Percentiles rank a stretch among this genome's conserved stretches.
Evolutionary conservation across 768 basidiomycete genomes (phyloP).

Genomic region (Mycena amicta): DNA sequence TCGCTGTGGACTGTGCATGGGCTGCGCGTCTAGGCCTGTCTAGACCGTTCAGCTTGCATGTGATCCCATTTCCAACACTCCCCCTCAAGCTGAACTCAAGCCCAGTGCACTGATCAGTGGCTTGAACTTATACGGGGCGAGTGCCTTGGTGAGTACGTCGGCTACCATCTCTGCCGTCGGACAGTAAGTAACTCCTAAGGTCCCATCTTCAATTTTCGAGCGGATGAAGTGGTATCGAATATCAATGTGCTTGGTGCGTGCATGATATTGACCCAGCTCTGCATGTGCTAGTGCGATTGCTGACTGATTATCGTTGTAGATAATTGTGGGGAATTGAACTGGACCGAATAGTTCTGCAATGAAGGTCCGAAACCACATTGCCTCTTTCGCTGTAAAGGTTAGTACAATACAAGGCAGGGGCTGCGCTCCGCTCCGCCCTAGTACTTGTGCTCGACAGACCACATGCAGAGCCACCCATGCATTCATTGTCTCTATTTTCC

Average conservation of each 20-base stretch:
- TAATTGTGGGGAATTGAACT: slow-evolving; percentile 12
- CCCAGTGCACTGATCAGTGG: neutral
- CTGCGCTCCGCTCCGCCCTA: too few species aligned
- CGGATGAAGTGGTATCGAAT: neutral
- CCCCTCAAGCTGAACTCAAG: neutral
- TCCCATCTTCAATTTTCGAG: neutral
- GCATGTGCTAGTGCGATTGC: neutral
- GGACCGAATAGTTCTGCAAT: slow-evolving; percentile 16
- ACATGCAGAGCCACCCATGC: too few species aligned
- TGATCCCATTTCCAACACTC: neutral
- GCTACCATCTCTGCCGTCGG: neutral
- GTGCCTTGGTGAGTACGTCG: neutral
- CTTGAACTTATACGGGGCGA: neutral
- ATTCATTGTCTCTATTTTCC: too few species aligned
- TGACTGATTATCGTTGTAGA: neutral
- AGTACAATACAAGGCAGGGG: neutral
- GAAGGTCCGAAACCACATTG: slow-evolving; percentile 24
- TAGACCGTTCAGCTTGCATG: too few species aligned
- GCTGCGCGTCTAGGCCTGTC: too few species aligned
- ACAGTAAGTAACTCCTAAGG: neutral
- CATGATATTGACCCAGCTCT: neutral
- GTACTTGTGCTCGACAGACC: too few species aligned
- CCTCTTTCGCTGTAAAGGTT: slow-evolving; percentile 14
- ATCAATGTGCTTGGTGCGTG: neutral
- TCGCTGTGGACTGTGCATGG: too few species aligned